phyloP scores from a whole-genome alignment of 1,284 basidiomycete species.

The Sanghuangporus weigelae region DNA sequence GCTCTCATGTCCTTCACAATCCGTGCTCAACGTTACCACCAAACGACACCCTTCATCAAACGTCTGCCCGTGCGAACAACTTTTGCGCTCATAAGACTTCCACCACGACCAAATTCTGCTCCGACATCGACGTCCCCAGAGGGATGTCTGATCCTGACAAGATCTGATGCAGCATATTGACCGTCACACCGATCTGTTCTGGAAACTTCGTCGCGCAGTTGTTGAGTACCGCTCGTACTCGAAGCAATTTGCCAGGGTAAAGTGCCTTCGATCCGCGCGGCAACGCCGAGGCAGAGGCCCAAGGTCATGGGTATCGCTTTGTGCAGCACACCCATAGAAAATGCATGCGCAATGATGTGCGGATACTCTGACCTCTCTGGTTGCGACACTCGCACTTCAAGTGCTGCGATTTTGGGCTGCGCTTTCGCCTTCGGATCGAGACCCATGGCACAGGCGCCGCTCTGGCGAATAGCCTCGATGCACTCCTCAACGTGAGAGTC shows the following conservation, averaged over 20 bases:
- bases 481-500: constrained; percentile 28
- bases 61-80: constrained; percentile 64
- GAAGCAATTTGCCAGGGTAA: constrained; percentile 50
- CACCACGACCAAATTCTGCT: constrained; percentile 41
- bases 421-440: constrained; percentile 55
- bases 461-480: constrained; percentile 51
- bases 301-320: constrained; percentile 74
- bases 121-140: constrained; percentile 64
- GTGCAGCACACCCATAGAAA: constrained; percentile 70
- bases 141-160: constrained; percentile 50
- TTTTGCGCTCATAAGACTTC: constrained; percentile 48
- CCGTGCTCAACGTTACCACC: constrained; percentile 40
- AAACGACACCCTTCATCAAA: constrained; percentile 65
- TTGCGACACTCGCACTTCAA: constrained; percentile 33
- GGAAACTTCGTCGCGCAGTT: constrained; percentile 25
- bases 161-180: constrained; percentile 3
- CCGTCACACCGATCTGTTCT: constrained; percentile 18
- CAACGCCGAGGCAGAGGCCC: constrained; percentile 65
- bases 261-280: constrained; percentile 47
- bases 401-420: constrained; percentile 67
- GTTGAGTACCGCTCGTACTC: constrained; percentile 44
- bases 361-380: constrained; percentile 22
- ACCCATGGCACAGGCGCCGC: constrained; percentile 57
- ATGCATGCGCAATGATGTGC: constrained; percentile 52
- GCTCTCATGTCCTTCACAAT: not conserved